A percentile compares a stretch with the other conserved stretches of the same genome.
phyloP scores from a whole-genome alignment of 1,284 basidiomycete species.

The Abortiporus biennis region DNA sequence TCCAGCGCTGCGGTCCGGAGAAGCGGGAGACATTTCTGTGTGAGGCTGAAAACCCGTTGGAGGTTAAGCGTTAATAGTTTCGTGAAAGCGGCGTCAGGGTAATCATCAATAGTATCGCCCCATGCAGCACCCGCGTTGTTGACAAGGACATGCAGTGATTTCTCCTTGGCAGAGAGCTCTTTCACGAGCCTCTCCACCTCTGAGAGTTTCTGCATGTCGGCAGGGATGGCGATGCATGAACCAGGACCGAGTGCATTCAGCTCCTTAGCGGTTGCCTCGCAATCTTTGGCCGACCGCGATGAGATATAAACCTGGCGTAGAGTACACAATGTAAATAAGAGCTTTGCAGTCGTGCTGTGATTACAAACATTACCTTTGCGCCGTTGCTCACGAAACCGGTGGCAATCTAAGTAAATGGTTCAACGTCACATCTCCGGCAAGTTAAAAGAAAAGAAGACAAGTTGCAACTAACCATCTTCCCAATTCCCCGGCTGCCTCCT shows the following conservation, averaged over 20 bases:
- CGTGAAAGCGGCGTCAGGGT: conserved; percentile 50
- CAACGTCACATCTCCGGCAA: background rate
- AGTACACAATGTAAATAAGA: background rate
- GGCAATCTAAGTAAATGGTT: conserved; percentile 43
- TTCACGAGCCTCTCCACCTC: conserved; percentile 51
- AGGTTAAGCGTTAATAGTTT: conserved; percentile 64
- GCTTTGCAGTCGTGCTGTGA: background rate
- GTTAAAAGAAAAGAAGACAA: background rate
- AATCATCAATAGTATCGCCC: conserved; percentile 51
- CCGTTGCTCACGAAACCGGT: conserved; percentile 62
- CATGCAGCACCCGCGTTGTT: conserved; percentile 69
- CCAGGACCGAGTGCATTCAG: conserved; percentile 53
- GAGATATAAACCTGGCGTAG: conserved; percentile 43
- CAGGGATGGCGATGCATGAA: conserved; percentile 50
- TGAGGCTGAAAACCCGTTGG: conserved; percentile 66
- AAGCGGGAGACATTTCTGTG: conserved; percentile 60
- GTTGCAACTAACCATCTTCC: conserved; percentile 51
- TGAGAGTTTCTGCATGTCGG: conserved; percentile 52
- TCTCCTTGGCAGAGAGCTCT: conserved; percentile 47
- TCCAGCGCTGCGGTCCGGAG: conserved; percentile 45
- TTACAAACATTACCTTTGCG: conserved; percentile 37
- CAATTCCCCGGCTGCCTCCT: conserved; percentile 68
- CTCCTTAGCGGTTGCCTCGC: conserved; percentile 49
- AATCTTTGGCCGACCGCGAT: conserved; percentile 53
- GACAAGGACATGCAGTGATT: conserved; percentile 52